A percentile compares a stretch with the other conserved stretches of the same genome.
phyloP scores from a whole-genome alignment of 768 basidiomycete genomes.

The Termitomyces sp. region DNA sequence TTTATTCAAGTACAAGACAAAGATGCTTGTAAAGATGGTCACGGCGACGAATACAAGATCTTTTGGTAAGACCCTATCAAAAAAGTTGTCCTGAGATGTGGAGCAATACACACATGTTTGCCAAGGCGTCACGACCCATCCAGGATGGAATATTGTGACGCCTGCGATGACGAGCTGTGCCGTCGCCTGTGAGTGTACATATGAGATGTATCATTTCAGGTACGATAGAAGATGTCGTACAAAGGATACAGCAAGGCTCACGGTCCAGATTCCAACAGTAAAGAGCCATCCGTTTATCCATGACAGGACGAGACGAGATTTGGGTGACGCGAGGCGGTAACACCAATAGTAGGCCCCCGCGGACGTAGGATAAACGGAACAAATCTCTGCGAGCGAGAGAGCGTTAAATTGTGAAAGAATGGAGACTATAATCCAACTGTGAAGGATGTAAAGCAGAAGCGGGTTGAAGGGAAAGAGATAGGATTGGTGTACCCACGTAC shows the following conservation, averaged over 20 bases:
- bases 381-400: slow-evolving; percentile 51
- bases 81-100: neutral
- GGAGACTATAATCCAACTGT: slow-evolving; percentile 48
- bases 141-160: slow-evolving; percentile 48
- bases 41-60: slow-evolving; percentile 56
- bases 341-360: slow-evolving; percentile 67
- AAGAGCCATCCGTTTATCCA: slow-evolving; percentile 71
- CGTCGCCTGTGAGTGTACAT: slow-evolving; percentile 33
- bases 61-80: slow-evolving; percentile 8
- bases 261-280: slow-evolving; percentile 64
- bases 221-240: slow-evolving; percentile 23
- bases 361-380: slow-evolving; percentile 55
- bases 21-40: slow-evolving; percentile 35
- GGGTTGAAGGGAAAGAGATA: neutral
- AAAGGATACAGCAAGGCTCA: slow-evolving; percentile 58
- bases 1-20: slow-evolving; percentile 54
- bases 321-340: slow-evolving; percentile 50
- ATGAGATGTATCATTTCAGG: neutral
- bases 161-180: slow-evolving; percentile 57
- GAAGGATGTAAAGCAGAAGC: neutral
- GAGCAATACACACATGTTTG: slow-evolving; percentile 41
- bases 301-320: slow-evolving; percentile 42
- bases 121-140: slow-evolving; percentile 54
- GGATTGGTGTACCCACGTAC: slow-evolving; percentile 38
- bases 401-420: slow-evolving; percentile 41